Percentiles rank a stretch among this genome's conserved stretches.
phyloP scores from a whole-genome alignment of 2,329 filamentous ascomycete genomes.

The Aspergillus bombycis region DNA sequence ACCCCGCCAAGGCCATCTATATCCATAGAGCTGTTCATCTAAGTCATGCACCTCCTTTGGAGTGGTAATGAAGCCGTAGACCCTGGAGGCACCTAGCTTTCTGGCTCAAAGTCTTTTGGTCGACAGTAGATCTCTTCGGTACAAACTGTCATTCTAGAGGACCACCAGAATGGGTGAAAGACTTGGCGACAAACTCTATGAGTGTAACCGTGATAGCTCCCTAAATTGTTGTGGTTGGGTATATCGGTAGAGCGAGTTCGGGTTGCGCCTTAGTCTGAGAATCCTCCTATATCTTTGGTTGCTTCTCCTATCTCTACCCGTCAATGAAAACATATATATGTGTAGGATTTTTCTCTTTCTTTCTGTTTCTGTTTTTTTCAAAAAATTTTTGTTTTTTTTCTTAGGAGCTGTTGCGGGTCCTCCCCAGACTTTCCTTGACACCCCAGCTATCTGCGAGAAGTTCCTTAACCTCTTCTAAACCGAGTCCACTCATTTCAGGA shows the following conservation, averaged over 20 bases:
- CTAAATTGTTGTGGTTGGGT: background rate
- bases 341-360: background rate
- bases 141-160: background rate
- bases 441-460: slow-evolving; percentile 76
- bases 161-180: background rate
- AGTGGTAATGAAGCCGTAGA: too few relatives aligned
- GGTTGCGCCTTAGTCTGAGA: background rate
- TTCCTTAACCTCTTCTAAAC: slow-evolving; percentile 76
- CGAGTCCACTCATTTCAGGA: slow-evolving; percentile 82
- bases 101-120: background rate
- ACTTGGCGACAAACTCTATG: background rate
- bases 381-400: background rate
- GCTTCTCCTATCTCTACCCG: background rate
- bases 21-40: too few relatives aligned
- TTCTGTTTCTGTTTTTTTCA: too few relatives aligned
- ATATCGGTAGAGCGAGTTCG: background rate
- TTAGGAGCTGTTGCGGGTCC: slow-evolving; percentile 15
- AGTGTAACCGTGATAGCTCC: background rate
- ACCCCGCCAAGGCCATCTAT: too few relatives aligned
- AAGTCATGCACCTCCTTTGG: too few relatives aligned
- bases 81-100: too few relatives aligned
- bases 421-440: slow-evolving; percentile 53
- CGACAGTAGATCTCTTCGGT: background rate
- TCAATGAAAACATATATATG: background rate
- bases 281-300: background rate